phyloP scores from a whole-genome alignment of 192 early-diverging fungal genomes.

The Coemansia sp. region DNA sequence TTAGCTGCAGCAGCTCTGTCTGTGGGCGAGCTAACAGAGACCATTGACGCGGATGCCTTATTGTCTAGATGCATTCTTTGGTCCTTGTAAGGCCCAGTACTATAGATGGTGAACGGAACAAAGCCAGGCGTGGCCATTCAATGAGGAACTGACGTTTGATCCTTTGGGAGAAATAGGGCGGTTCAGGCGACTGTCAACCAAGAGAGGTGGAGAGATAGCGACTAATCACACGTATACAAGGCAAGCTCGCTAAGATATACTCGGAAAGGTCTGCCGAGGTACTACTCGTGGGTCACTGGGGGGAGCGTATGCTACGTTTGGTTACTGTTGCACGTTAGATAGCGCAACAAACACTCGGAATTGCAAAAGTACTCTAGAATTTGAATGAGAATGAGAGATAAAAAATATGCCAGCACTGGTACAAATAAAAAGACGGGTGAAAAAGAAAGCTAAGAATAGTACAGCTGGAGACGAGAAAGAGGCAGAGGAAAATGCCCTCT shows the following conservation, averaged over 20 bases:
- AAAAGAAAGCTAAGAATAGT: slow-evolving; percentile 8
- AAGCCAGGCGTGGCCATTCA: slow-evolving; percentile 49
- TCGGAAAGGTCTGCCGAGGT: background rate
- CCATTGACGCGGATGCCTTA: slow-evolving; percentile 4
- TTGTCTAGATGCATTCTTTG: slow-evolving; percentile 25
- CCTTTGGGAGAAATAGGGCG: background rate
- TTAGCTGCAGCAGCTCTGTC: background rate
- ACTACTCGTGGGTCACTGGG: background rate
- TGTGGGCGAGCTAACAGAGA: background rate
- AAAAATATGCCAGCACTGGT: background rate
- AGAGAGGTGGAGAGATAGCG: background rate
- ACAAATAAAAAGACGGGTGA: background rate
- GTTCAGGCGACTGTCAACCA: background rate
- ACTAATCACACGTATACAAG: background rate
- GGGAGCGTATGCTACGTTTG: background rate
- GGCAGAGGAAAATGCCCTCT: background rate
- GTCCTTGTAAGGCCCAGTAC: slow-evolving; percentile 26
- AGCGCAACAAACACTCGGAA: background rate
- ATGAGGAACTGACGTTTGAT: background rate
- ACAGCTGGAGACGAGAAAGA: background rate
- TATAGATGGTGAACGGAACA: slow-evolving; percentile 29
- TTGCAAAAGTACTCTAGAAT: background rate
- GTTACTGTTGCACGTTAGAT: background rate
- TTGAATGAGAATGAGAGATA: background rate
- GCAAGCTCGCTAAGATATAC: background rate